These are phyloP conservation scores for Oryza brachyantha DNA, from an alignment of 176 grass and related monocot species.

Conservation along the genomic window DNA sequence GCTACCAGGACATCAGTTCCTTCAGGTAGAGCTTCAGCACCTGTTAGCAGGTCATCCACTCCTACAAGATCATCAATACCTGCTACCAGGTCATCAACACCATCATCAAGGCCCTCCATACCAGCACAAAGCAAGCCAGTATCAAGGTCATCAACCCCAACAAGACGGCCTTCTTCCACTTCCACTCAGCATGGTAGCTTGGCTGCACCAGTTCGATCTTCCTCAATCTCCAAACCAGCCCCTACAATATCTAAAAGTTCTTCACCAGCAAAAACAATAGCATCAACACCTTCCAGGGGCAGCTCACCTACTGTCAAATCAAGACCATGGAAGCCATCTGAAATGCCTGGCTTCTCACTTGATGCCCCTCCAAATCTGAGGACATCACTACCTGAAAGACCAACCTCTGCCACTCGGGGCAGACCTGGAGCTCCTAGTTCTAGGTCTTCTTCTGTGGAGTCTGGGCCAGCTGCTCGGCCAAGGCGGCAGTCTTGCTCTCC, in stretches of 20 bases:
- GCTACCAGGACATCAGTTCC: constrained; percentile 43
- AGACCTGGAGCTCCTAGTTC: constrained; percentile 83
- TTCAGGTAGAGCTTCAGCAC: constrained; percentile 56
- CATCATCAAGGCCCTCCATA: constrained; percentile 58
- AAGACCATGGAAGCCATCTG: constrained; percentile 83
- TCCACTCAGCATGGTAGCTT: constrained; percentile 38
- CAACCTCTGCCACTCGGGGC: constrained; percentile 78
- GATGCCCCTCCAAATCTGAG: constrained; percentile 76
- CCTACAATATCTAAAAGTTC: constrained; percentile 44
- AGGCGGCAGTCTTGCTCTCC: constrained; percentile 93
- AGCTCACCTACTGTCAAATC: constrained; percentile 86
- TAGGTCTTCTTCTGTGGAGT: constrained; percentile 88
- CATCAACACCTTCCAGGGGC: constrained; percentile 42
- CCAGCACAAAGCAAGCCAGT: constrained; percentile 63
- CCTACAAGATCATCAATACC: constrained; percentile 70
- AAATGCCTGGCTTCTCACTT: constrained; percentile 86
- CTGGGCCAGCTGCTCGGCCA: constrained; percentile 58
- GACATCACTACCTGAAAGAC: constrained; percentile 81
- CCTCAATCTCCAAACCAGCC: constrained; percentile 46
- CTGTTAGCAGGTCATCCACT: constrained; percentile 71
- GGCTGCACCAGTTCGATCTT: constrained; percentile 45
- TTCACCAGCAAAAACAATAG: constrained; percentile 30
- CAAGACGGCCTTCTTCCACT: constrained; percentile 53
- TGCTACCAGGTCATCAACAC: constrained; percentile 72
- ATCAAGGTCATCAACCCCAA: constrained; percentile 62